Conservation (phyloP, 2,329 filamentous ascomycete species). For the Hysterium pulicare region DNA sequence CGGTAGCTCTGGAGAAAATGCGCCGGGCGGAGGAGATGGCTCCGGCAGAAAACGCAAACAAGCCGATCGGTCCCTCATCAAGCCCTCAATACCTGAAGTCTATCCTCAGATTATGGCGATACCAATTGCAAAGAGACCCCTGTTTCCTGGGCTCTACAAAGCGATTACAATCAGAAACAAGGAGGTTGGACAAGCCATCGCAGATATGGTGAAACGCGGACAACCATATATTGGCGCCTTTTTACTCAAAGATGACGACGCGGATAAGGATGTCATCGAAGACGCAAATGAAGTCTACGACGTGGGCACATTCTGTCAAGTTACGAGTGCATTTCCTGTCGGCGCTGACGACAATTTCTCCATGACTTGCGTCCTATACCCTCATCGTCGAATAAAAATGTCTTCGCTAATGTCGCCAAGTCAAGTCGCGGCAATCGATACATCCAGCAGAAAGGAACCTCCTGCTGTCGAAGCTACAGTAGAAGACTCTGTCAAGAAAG, state of each 20-base stretch:
- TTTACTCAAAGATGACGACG: slow-evolving; percentile 92
- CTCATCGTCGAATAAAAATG: slow-evolving; percentile 89
- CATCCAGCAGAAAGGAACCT: slow-evolving; percentile 18
- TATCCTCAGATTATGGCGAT: slow-evolving; percentile 98
- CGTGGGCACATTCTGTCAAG: slow-evolving; percentile 94
- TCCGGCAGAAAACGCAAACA: slow-evolving; percentile 71
- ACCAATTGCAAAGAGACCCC: slow-evolving; percentile 85
- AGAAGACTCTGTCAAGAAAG: slow-evolving; percentile 33
- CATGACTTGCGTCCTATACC: slow-evolving; percentile 91
- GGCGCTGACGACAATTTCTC: slow-evolving; percentile 73
- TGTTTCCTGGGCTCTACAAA: slow-evolving; percentile 99
- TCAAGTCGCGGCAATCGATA: slow-evolving; percentile 29
- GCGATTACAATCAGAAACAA: slow-evolving; percentile 94
- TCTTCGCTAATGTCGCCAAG: slow-evolving; percentile 74
- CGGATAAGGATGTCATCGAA: slow-evolving; percentile 90
- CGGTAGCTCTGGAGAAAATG: slow-evolving; percentile 47
- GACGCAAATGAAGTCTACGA: slow-evolving; percentile 90
- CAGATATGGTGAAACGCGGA: slow-evolving; percentile 93
- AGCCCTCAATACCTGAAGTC: slow-evolving; percentile 86
- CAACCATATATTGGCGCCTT: slow-evolving; percentile 98
- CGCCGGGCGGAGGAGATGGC: slow-evolving; percentile 51
- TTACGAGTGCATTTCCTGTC: slow-evolving; percentile 92
- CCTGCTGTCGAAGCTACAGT: slow-evolving; percentile 39
- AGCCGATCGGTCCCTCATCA: slow-evolving; percentile 73
- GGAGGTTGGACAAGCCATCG: slow-evolving; percentile 85